Conservation (phyloP, 192 early-diverging fungal species). For the Funneliformis mosseae region DNA sequence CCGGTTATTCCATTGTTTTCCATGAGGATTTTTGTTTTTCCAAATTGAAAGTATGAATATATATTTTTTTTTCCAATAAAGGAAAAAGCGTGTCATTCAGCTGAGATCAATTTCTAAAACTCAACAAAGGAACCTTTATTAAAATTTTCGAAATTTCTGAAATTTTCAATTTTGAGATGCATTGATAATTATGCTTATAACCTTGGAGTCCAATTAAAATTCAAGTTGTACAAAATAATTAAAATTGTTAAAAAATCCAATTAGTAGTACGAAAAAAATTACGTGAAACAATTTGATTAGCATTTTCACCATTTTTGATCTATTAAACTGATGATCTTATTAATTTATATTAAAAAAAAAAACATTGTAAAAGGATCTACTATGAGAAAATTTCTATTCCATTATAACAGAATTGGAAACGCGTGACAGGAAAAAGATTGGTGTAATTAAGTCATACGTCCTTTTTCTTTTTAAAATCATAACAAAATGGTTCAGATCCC, state of each 20-base stretch:
- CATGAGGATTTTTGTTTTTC: not conserved
- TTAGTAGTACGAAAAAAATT: not conserved
- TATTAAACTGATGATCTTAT: not conserved
- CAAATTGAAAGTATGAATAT: not conserved
- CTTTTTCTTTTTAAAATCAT: not conserved
- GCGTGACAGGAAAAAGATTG: not conserved
- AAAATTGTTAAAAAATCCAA: not conserved
- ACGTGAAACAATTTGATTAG: not conserved
- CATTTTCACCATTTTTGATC: not conserved
- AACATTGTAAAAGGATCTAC: no score
- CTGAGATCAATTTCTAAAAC: no score
- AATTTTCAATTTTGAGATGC: not conserved
- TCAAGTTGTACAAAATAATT: not conserved
- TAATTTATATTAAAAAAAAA: no score
- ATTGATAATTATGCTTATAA: constrained; percentile 1
- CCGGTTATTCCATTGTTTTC: not conserved
- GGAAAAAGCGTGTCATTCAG: no score
- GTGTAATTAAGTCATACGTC: not conserved
- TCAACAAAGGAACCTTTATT: no score
- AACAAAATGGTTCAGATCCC: not conserved
- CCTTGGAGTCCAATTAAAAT: not conserved
- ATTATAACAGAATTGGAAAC: no score
- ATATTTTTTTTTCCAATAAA: no score
- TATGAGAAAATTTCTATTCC: no score
- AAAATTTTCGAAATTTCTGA: not conserved